Evolutionary conservation across 257 asterid genomes (phyloP).

Genomic region (Nicotiana sylvestris): DNA sequence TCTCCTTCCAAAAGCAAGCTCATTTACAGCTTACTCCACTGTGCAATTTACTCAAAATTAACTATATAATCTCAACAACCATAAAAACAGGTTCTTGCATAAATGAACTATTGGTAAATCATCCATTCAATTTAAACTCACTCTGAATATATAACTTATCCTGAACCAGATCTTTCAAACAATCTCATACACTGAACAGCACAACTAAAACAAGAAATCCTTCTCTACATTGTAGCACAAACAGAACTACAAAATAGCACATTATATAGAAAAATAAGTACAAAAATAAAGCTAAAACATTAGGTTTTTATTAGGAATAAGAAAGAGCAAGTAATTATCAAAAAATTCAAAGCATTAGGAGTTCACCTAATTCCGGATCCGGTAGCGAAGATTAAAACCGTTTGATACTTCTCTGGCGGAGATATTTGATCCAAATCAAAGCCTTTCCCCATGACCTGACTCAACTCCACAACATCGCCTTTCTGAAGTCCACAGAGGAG

Average conservation of each 20-base stretch:
- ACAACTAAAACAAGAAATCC: neutral
- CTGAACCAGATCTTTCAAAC: neutral
- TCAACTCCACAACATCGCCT: slow-evolving; percentile 80
- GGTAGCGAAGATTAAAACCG: slow-evolving; percentile 86
- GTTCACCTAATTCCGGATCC: slow-evolving; percentile 87
- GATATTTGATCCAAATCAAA: slow-evolving; percentile 59
- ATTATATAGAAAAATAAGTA: neutral
- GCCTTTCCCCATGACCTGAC: slow-evolving; percentile 72
- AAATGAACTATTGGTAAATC: neutral
- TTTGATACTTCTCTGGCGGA: slow-evolving; percentile 59
- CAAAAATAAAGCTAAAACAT: neutral
- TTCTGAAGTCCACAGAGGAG: slow-evolving; percentile 55
- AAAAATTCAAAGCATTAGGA: slow-evolving; percentile 5
- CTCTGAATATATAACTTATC: neutral
- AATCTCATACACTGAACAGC: neutral
- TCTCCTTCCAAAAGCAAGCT: neutral
- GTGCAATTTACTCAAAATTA: neutral
- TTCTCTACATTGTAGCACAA: neutral
- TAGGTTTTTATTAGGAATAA: neutral
- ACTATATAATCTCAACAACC: neutral
- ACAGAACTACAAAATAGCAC: neutral
- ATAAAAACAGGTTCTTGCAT: neutral
- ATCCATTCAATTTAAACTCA: neutral
- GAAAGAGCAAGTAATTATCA: neutral
- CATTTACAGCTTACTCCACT: neutral